Evolutionary conservation across 2,329 filamentous ascomycete genomes (phyloP).

Genomic region (Fusarium avenaceum): DNA sequence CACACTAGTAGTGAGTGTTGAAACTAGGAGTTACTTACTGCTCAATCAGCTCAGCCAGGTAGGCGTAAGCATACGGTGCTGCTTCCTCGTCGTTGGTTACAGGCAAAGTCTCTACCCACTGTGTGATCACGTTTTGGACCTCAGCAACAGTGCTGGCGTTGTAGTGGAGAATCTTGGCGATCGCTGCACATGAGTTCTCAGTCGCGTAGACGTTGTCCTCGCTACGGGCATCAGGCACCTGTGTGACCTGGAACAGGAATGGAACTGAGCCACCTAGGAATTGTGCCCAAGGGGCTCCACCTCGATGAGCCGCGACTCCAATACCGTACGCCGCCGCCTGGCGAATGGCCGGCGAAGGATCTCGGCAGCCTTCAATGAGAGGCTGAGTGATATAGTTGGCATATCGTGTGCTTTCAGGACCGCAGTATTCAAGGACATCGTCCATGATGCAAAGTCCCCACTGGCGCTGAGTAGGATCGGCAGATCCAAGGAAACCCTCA

Average conservation of each 20-base stretch:
- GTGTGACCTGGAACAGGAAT: conserved; percentile 85
- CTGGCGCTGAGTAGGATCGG: conserved; percentile 91
- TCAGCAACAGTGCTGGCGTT: conserved; percentile 83
- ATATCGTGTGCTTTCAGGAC: conserved; percentile 87
- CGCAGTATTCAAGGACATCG: conserved; percentile 97
- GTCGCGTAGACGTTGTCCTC: conserved; percentile 98
- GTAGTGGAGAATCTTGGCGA: conserved; percentile 96
- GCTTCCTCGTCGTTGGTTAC: conserved; percentile 97
- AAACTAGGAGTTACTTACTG: conserved; percentile 75
- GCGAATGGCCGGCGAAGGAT: conserved; percentile 88
- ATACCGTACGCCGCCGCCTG: conserved; percentile 97
- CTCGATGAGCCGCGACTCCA: conserved; percentile 93
- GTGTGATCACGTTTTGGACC: conserved; percentile 79
- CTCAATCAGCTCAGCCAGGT: conserved; percentile 90
- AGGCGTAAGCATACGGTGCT: conserved; percentile 94
- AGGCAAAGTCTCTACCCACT: conserved; percentile 92
- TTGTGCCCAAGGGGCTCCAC: conserved; percentile 86
- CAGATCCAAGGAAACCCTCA: conserved; percentile 82
- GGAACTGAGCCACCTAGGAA: conserved; percentile 86
- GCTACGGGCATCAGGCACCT: conserved; percentile 82
- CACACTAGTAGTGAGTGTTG: background rate
- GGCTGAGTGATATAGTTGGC: conserved; percentile 88
- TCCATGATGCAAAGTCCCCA: conserved; percentile 99
- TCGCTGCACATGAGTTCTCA: conserved; percentile 95
- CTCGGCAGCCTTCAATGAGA: conserved; percentile 86